Conservation (phyloP, 2,329 filamentous ascomycete genomes). For the Ambrosiella xylebori region DNA sequence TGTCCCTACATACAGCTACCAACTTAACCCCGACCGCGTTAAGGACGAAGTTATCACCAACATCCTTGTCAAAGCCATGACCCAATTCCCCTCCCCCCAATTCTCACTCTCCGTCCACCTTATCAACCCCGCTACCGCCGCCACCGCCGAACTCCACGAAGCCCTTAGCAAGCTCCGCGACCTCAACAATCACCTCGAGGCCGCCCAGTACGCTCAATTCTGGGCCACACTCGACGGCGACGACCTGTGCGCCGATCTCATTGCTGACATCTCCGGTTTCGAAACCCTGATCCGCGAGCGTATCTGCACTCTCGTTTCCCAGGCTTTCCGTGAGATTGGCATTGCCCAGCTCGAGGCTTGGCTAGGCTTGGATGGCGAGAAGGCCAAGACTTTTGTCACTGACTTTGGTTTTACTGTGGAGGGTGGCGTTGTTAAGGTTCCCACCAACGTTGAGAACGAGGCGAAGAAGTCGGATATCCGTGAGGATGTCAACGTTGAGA, state of each 20-base stretch:
- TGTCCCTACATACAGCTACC: conserved; percentile 50
- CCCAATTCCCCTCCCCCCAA: conserved; percentile 89
- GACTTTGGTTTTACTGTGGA: conserved; percentile 78
- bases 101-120: conserved; percentile 90
- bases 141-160: conserved; percentile 62
- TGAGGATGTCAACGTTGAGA: conserved; percentile 85
- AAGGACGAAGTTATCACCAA: conserved; percentile 97
- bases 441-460: conserved; percentile 92
- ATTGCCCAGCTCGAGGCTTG: conserved; percentile 53
- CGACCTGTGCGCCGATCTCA: conserved; percentile 87
- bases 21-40: conserved; percentile 96
- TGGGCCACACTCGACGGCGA: conserved; percentile 87
- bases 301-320: conserved; percentile 74
- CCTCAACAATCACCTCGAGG: conserved; percentile 75
- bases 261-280: conserved; percentile 85
- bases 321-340: conserved; percentile 59
- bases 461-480: conserved; percentile 88
- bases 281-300: conserved; percentile 83
- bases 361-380: conserved; percentile 53
- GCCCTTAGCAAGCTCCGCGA: conserved; percentile 73
- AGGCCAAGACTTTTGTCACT: conserved; percentile 59
- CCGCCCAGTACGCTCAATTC: conserved; percentile 79
- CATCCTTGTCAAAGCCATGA: conserved; percentile 94
- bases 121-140: conserved; percentile 60
- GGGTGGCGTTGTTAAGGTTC: conserved; percentile 52